These are phyloP conservation scores for Chamaenerion angustifolium DNA, from an alignment of 345 rosid species.

Conservation along the genomic window DNA sequence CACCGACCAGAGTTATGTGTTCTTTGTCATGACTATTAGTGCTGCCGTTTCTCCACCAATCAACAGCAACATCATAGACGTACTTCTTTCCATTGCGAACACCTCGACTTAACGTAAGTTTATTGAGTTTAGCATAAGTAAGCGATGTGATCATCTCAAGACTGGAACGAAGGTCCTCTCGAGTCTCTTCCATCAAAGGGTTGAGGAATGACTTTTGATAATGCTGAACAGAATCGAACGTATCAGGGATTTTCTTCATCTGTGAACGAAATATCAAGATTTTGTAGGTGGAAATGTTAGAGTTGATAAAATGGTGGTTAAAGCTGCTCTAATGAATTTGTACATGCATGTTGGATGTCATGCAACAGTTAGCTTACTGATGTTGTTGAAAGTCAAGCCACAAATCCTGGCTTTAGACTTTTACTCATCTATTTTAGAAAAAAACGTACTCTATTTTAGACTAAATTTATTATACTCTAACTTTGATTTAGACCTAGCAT, in stretches of 20 bases:
- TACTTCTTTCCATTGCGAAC: background rate
- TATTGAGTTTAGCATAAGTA: conserved; percentile 4
- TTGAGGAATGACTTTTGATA: conserved; percentile 2
- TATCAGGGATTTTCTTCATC: conserved; percentile 14
- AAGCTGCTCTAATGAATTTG: too few species aligned
- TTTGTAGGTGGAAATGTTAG: too few species aligned
- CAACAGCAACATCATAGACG: background rate
- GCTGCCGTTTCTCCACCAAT: conserved; percentile 6
- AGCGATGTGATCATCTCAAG: conserved; percentile 5
- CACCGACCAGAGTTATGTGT: conserved; percentile 11
- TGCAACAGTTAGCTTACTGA: too few species aligned
- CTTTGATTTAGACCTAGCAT: too few species aligned
- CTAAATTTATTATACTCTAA: too few species aligned
- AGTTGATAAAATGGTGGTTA: too few species aligned
- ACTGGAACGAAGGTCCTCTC: conserved; percentile 11
- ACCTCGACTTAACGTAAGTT: background rate
- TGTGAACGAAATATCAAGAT: background rate
- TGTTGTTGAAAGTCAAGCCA: too few species aligned
- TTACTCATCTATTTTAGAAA: too few species aligned
- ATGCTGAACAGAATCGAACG: conserved; percentile 8
- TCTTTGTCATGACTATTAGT: conserved; percentile 7
- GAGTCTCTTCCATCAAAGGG: conserved; percentile 16
- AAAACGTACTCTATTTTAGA: too few species aligned
- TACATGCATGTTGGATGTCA: too few species aligned
- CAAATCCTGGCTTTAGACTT: too few species aligned